Base-by-base conservation (phyloP, 768 basidiomycete genomes). In the Termitomyces bulborhizus region DNA sequence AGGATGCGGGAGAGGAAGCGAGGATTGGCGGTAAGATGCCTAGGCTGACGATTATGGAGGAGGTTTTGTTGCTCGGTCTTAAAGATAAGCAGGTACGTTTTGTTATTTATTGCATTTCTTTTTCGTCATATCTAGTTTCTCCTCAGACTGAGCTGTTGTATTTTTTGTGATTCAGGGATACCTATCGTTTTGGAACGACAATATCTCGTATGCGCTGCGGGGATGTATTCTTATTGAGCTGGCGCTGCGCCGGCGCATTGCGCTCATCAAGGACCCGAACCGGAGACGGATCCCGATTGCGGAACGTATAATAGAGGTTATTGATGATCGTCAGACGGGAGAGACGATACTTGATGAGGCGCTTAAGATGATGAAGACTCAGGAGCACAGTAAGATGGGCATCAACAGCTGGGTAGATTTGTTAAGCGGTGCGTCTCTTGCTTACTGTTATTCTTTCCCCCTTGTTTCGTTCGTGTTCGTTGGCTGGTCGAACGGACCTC, bases 121-220 rank as follows among this genome's bases (percentile, higher is more conserved):
- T 29, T 24, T 26, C 47, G 7, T 36, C 8, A 32, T 42, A 32
- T 58, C 45, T 51, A 9, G 52, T 36, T 57, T 29, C 43, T 18
- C 13, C 16, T 44, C 37, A 46, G 40, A 40, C 54, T 57, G 45
- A 56, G 29, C 27, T 6, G 45, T 31, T 34, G 1, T 34, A 12
- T 9, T 36, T 13, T 16, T n/a, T 46, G 2, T 44, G 6, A 41
- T 27, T 8, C 41, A 78, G 74, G 95, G 95, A 36, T 97, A 98
- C 70, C 83, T 98, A 39, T 96, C 93, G 1, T 98, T 98, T 68
- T 98, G 96, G 96, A 98, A 98, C 73, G 96, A 99, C 77, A 98
- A 98, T 73, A 99, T 99, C 62, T 97, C 94, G 0, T 99, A 99
- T 71, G 95, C 96, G 13, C 81, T 99, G 2, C 85, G 97, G n/a